A percentile compares a stretch with the other conserved stretches of the same genome.
phyloP scores from a whole-genome alignment of 2,329 filamentous ascomycete species.

The Colletotrichum gloeosporioides region DNA sequence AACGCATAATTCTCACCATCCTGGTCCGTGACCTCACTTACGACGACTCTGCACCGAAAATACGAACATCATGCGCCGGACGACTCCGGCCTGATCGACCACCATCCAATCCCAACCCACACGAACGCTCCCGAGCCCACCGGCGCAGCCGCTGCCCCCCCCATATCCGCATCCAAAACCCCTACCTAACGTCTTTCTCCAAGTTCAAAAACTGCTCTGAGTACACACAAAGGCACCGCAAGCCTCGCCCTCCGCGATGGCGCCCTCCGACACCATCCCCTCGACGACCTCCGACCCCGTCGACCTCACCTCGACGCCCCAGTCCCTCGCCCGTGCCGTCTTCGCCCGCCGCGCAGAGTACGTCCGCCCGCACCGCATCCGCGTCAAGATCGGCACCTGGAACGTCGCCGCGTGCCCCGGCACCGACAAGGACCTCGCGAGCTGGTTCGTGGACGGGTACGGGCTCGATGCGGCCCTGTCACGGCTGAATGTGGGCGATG shows the following conservation, averaged over 20 bases:
- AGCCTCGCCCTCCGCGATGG: slow-evolving; percentile 5
- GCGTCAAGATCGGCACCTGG: slow-evolving; percentile 93
- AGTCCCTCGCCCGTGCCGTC: slow-evolving; percentile 69
- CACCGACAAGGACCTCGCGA: slow-evolving; percentile 84
- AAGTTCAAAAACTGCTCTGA: not conserved
- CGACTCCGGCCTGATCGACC: slow-evolving; percentile 13
- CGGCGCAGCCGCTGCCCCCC: not conserved
- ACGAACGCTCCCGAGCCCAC: not conserved
- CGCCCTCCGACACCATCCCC: slow-evolving; percentile 2
- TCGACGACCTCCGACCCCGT: slow-evolving; percentile 46
- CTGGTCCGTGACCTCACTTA: slow-evolving; percentile 15
- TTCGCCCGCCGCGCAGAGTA: slow-evolving; percentile 81
- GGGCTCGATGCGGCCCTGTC: slow-evolving; percentile 70
- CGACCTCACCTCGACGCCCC: slow-evolving; percentile 52
- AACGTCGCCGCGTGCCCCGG: slow-evolving; percentile 88
- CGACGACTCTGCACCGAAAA: not conserved
- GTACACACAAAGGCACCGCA: not conserved
- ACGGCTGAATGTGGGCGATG: slow-evolving; percentile 52
- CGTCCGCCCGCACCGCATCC: slow-evolving; percentile 73
- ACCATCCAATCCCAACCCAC: not conserved
- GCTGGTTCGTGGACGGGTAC: slow-evolving; percentile 85
- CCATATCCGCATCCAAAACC: not conserved
- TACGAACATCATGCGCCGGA: slow-evolving; percentile 19
- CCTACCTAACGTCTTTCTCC: not conserved
- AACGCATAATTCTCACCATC: slow-evolving; percentile 5